Evolutionary conservation across 352 stramenopile species (phyloP), one percentile per base, ranked within the genome.

Genomic region (Phytopythium vexans): DNA sequence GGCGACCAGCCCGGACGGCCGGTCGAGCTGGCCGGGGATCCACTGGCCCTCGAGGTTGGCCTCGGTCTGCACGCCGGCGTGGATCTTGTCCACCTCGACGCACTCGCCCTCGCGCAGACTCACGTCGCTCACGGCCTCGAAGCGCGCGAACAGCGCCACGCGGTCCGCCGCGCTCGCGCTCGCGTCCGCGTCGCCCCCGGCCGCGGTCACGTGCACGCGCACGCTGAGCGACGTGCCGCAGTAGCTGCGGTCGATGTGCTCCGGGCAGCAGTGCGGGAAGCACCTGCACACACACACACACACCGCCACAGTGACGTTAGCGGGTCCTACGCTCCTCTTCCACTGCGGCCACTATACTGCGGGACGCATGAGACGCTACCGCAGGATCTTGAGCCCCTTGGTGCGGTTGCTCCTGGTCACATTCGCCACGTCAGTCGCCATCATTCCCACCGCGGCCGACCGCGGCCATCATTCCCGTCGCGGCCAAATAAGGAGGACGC

Each of bases 221-320:
- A 87, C 62, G 34, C 81, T 75, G 21, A 90, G 49, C 9, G 75
- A 77, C 7, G 80, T 62, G 34, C 80, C 80, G 47, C 80, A 88
- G 48, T 90, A 90, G 59, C 80, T 90, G 38, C 80, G 69, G 43
- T 86, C 69, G 33, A 90, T 80, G 51, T 91, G 80, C 39, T 80
- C 62, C 0, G 77, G 77, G 42, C 80, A 91, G 56, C 77, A 91
- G 62, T 91, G 80, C 27, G 77, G 77, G 49, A 91, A 91, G 58
- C 67, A 76, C 14, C 43, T 49, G 21, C 10, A 11, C 12, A 52
- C 32, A 2, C 21, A 27, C 21, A 27, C 11, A 32, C 6, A 41
- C 4, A 41, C 39, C 39, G 31, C 42, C 41, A 3, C 4, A 39
- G 41, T 15, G 44, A n/a, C 21, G 48, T 36, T 34, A 54, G 48